phyloP scores from a whole-genome alignment of 331 rosid genomes.

The Acacia pycnantha region DNA sequence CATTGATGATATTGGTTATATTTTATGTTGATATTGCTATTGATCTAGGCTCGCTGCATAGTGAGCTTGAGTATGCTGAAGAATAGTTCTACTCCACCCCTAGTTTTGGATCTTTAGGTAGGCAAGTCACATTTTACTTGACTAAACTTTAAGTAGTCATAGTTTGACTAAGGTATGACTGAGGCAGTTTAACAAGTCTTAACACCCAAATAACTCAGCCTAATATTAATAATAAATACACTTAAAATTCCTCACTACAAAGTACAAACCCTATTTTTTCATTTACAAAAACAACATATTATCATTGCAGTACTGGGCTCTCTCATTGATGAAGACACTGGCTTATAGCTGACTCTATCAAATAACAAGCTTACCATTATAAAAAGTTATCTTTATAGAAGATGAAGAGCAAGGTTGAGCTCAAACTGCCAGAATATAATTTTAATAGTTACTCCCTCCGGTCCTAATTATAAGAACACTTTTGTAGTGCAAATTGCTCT shows the following conservation, averaged over 20 bases:
- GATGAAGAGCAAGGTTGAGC: not conserved
- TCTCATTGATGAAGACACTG: not conserved
- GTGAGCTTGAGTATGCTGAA: not conserved
- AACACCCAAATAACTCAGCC: not conserved
- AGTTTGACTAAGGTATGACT: not conserved
- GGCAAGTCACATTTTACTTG: not conserved
- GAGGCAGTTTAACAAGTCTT: not conserved
- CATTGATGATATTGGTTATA: not conserved
- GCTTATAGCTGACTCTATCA: not conserved
- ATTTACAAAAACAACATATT: not conserved
- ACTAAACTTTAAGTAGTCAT: not conserved
- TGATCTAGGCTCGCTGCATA: not conserved
- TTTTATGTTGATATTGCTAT: not conserved
- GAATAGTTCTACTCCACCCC: not conserved
- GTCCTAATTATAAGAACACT: too few relatives aligned
- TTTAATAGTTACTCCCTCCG: not conserved
- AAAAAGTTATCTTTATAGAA: not conserved
- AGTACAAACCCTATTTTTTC: not conserved
- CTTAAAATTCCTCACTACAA: not conserved
- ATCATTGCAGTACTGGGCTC: not conserved
- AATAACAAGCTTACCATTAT: not conserved
- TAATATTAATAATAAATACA: not conserved
- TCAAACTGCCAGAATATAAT: not conserved
- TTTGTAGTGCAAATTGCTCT: too few relatives aligned
- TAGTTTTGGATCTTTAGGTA: not conserved